Evolutionary conservation across 2,329 filamentous ascomycete genomes (phyloP), one percentile per base, ranked within the genome.

Genomic region (Escovopsis sp.): DNA sequence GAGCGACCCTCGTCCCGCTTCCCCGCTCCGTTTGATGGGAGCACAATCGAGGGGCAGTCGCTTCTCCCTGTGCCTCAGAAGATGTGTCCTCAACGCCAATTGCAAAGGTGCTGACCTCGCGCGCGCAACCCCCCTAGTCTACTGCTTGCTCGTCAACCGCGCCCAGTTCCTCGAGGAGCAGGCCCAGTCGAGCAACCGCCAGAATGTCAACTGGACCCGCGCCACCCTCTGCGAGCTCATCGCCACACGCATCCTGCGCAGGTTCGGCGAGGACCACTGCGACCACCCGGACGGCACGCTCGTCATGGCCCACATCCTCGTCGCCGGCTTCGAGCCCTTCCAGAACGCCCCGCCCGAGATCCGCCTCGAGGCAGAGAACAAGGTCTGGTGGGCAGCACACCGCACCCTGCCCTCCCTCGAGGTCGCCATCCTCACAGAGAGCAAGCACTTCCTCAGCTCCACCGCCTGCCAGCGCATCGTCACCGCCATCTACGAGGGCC

Each of bases 311-410:
- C 83, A 88, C 50, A 81, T 91, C 29, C 72, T 91, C 15, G 81
- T 93, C 12, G 82, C 84, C 13, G 82, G 83, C 12, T 91, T 93
- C 52, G 81, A 87, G 52, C 84, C 85, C 1, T 91, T 91, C 51
- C 84, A 91, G 60, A 84, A 84, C 49, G 84, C 84, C 0, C 85
- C 85, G 0, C 63, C 69, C 1, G 71, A 81, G 42, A 71, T 88
- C 34, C 68, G 74, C 31, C 64, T 68, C 13, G 70, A 81, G 49
- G 75, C 72, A 27, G 66, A 71, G 47, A 57, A 64, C 20, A 66
- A 64, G 33, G 61, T 62, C 12, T 61, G 66, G 2, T 71, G 66
- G 63, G 64, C 62, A 31, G 62, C 69, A 44, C 61, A 69, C 45
- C 64, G 76, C 48, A 83, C 79, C 40, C 61, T 89, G 43, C 86